Conservation (phyloP, 306 rosid genomes). For the Casuarina equisetifolia region DNA sequence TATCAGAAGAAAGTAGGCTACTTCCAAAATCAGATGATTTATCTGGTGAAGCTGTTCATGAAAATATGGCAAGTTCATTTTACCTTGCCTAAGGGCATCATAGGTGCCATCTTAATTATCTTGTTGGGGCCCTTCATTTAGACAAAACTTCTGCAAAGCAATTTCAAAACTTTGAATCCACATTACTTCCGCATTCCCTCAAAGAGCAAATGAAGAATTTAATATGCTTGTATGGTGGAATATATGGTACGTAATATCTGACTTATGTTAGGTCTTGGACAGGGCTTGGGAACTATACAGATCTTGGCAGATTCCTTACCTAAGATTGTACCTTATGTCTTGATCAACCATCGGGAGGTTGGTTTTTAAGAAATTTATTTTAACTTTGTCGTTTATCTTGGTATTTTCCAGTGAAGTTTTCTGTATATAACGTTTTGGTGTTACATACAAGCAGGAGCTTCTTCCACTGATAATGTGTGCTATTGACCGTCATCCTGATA, state of each 20-base stretch:
- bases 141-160: neutral
- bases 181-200: neutral
- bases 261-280: constrained; percentile 39
- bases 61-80: constrained; percentile 57
- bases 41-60: constrained; percentile 51
- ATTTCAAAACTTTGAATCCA: neutral
- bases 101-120: neutral
- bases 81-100: constrained; percentile 24
- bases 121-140: neutral
- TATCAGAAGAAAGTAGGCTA: constrained; percentile 34
- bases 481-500: constrained; percentile 95
- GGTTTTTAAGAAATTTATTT: constrained; percentile 14
- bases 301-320: constrained; percentile 94
- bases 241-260: neutral
- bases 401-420: constrained; percentile 11
- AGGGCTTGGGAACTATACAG: constrained; percentile 87
- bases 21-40: constrained; percentile 40
- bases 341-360: constrained; percentile 99
- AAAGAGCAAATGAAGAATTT: neutral
- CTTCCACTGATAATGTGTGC: constrained; percentile 99
- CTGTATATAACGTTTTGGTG: constrained; percentile 12
- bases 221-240: neutral
- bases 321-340: constrained; percentile 94
- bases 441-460: constrained; percentile 68
- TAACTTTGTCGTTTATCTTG: neutral